These are phyloP conservation scores for Coleophoma cylindrospora DNA, from an alignment of 2,329 filamentous ascomycete genomes.

Conservation along the genomic window DNA sequence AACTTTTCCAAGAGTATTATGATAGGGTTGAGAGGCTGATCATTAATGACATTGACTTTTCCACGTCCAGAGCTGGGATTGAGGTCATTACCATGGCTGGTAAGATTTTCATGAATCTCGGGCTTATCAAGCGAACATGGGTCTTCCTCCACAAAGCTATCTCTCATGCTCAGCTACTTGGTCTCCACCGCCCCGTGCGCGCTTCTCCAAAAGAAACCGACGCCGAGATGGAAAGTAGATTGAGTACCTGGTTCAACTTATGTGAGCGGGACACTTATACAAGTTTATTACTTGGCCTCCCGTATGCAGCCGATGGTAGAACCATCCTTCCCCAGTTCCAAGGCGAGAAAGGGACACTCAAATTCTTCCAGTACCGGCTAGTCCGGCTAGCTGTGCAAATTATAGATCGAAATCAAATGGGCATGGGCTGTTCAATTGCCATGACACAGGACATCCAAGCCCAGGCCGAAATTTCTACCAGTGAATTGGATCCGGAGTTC, in stretches of 20 bases:
- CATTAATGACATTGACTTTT: constrained; percentile 6
- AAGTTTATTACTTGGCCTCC: constrained; percentile 46
- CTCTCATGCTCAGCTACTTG: constrained; percentile 45
- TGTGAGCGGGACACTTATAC: constrained; percentile 44
- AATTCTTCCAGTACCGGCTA: constrained; percentile 6
- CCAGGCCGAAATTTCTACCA: constrained; percentile 28
- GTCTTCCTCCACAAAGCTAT: constrained; percentile 44
- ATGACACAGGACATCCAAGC: constrained; percentile 34
- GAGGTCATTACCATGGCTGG: constrained; percentile 45
- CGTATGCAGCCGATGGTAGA: constrained; percentile 28
- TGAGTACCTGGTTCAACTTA: constrained; percentile 25
- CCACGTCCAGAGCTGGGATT: constrained; percentile 43
- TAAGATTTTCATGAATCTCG: constrained; percentile 44
- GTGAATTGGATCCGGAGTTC: constrained; percentile 25
- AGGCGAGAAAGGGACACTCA: background rate
- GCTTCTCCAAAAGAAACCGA: constrained; percentile 13
- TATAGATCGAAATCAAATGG: constrained; percentile 33
- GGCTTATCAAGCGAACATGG: constrained; percentile 49
- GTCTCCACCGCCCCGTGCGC: constrained; percentile 32
- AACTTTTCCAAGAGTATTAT: constrained; percentile 11
- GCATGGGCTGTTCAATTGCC: constrained; percentile 28
- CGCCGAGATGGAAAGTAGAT: constrained; percentile 3
- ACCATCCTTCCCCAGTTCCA: background rate
- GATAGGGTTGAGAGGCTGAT: constrained; percentile 6
- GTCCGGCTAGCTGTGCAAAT: constrained; percentile 25